phyloP scores from a whole-genome alignment of 2,329 filamentous ascomycete species.

The Aspergillus udagawae region DNA sequence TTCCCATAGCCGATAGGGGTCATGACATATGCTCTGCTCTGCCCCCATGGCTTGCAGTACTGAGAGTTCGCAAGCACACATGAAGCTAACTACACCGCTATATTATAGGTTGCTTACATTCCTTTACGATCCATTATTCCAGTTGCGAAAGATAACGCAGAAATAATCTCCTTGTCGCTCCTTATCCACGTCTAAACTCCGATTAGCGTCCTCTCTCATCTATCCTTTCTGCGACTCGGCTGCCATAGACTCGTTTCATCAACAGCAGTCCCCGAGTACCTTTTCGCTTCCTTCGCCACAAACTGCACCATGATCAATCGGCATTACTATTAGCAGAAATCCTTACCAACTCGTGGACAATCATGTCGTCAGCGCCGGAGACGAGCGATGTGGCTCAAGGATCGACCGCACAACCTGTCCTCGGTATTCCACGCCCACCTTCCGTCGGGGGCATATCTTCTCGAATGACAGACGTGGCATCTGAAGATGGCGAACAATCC shows the following conservation, averaged over 20 bases:
- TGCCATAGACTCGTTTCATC: neutral
- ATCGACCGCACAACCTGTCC: constrained; percentile 36
- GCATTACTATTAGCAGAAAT: constrained; percentile 5
- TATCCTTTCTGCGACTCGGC: neutral
- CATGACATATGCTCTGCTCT: neutral
- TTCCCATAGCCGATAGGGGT: neutral
- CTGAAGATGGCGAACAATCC: constrained; percentile 48
- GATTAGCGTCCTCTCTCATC: neutral
- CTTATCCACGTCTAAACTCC: constrained; percentile 1
- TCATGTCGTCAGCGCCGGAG: constrained; percentile 29
- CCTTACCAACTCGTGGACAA: neutral
- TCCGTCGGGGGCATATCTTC: constrained; percentile 57
- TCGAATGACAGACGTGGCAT: constrained; percentile 62
- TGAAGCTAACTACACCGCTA: constrained; percentile 7
- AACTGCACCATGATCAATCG: constrained; percentile 19
- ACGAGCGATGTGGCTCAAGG: constrained; percentile 37
- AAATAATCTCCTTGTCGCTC: constrained; percentile 13
- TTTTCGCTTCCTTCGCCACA: constrained; percentile 6
- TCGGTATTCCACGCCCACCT: constrained; percentile 51
- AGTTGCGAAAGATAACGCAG: neutral
- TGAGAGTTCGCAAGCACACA: constrained; percentile 1
- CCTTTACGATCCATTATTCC: constrained; percentile 1
- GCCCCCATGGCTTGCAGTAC: neutral
- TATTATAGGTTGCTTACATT: constrained; percentile 14
- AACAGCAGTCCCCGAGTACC: neutral